Percentiles rank a stretch among this genome's conserved stretches.
Evolutionary conservation across 1,139 yeast species (phyloP).

Genomic region (Debaryomycetaceae sp.): DNA sequence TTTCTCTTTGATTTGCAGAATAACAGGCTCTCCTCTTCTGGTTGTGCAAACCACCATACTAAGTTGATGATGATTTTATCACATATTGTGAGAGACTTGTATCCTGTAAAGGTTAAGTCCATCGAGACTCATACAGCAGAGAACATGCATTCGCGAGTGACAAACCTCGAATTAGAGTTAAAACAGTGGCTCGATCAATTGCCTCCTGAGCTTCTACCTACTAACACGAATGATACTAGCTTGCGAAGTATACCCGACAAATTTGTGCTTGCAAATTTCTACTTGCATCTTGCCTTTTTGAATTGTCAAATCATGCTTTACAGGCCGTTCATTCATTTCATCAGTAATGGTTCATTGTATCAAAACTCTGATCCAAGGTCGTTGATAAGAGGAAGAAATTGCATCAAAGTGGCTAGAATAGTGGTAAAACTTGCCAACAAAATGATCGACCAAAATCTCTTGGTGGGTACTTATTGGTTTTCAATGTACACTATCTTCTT

Average conservation of each 20-base stretch:
- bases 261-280: slow-evolving; percentile 69
- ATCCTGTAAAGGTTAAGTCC: slow-evolving; percentile 35
- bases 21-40: slow-evolving; percentile 63
- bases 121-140: slow-evolving; percentile 21
- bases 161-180: slow-evolving; percentile 68
- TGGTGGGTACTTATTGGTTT: slow-evolving; percentile 92
- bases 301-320: slow-evolving; percentile 84
- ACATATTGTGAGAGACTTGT: slow-evolving; percentile 40
- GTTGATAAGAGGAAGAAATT: slow-evolving; percentile 71
- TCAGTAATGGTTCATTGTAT: slow-evolving; percentile 48
- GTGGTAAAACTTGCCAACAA: slow-evolving; percentile 83
- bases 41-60: slow-evolving; percentile 85
- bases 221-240: slow-evolving; percentile 43
- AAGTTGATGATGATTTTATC: slow-evolving; percentile 52
- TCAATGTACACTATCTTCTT: slow-evolving; percentile 89
- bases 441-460: slow-evolving; percentile 67
- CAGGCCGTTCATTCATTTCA: slow-evolving; percentile 87
- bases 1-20: slow-evolving; percentile 37
- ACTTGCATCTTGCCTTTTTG: slow-evolving; percentile 73
- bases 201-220: slow-evolving; percentile 74
- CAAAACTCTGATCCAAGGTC: slow-evolving; percentile 41
- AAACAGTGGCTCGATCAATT: slow-evolving; percentile 72
- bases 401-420: slow-evolving; percentile 80
- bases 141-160: slow-evolving; percentile 59
- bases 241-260: slow-evolving; percentile 50